Conservation (phyloP, 345 rosid species). For the Gossypioides kirkii region DNA sequence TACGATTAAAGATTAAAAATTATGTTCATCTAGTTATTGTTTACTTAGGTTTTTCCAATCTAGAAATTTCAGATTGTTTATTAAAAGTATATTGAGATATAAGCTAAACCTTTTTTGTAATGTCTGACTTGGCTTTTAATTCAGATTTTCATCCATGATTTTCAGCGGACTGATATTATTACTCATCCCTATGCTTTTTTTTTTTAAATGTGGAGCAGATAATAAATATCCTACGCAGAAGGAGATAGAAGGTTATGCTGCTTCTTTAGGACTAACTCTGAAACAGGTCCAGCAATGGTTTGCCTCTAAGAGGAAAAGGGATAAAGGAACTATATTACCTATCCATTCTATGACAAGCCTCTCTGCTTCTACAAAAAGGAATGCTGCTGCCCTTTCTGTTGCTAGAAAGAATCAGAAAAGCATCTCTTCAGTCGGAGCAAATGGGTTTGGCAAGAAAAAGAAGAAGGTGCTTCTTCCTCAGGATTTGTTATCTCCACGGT, state of each 20-base stretch:
- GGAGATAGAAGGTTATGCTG: constrained; percentile 53
- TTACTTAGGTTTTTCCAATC: not conserved
- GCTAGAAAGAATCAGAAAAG: constrained; percentile 14
- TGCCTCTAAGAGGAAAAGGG: constrained; percentile 61
- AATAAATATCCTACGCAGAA: constrained; percentile 48
- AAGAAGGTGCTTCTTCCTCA: constrained; percentile 33
- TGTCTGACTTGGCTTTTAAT: not conserved
- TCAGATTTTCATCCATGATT: not conserved
- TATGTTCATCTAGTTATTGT: not conserved
- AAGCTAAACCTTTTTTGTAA: not conserved
- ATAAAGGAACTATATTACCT: constrained; percentile 11
- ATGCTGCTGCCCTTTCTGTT: constrained; percentile 12
- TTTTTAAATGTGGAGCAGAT: constrained; percentile 39
- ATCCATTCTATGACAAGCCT: constrained; percentile 19
- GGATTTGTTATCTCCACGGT: constrained; percentile 48
- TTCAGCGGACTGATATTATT: not conserved
- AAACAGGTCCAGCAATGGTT: constrained; percentile 81
- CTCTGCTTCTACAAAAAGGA: constrained; percentile 15
- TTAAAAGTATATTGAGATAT: not conserved
- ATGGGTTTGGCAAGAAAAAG: constrained; percentile 21
- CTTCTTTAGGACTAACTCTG: constrained; percentile 49
- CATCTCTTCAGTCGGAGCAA: constrained; percentile 19
- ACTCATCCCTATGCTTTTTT: not conserved
- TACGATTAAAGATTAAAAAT: not conserved
- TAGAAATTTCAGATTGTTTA: not conserved